Percentiles rank a stretch among this genome's conserved stretches.
Conservation (phyloP, 2,329 filamentous ascomycete genomes). For the Cladosporium sp. region DNA sequence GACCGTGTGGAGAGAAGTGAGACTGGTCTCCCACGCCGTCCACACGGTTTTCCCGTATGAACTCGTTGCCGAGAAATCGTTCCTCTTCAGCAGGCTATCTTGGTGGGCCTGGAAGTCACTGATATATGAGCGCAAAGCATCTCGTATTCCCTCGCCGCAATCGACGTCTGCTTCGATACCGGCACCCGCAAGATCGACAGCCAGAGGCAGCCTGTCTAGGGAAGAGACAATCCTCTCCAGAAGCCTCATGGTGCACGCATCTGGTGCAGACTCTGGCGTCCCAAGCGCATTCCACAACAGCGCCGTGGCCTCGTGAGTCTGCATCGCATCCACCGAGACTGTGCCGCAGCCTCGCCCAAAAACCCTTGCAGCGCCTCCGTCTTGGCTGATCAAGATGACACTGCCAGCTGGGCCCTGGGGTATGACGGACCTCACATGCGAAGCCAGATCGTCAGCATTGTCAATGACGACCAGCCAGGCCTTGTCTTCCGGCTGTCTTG, state of each 20-base stretch:
- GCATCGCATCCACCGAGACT: neutral
- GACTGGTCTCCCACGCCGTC: neutral
- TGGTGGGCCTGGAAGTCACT: neutral
- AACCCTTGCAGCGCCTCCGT: neutral
- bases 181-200: neutral
- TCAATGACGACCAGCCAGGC: neutral
- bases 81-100: neutral
- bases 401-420: neutral
- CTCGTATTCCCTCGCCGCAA: neutral
- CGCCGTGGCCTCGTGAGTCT: neutral
- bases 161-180: neutral
- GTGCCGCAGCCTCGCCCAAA: neutral
- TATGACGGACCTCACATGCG: neutral
- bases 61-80: neutral
- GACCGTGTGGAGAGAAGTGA: neutral
- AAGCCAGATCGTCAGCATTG: neutral
- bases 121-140: neutral
- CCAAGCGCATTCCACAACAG: neutral
- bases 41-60: neutral
- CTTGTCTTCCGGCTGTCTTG: neutral
- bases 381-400: neutral
- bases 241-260: too few relatives aligned
- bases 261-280: neutral
- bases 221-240: neutral
- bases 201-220: neutral